Base-by-base conservation (phyloP, 208 protist species). In the Crithidia thermophila region DNA sequence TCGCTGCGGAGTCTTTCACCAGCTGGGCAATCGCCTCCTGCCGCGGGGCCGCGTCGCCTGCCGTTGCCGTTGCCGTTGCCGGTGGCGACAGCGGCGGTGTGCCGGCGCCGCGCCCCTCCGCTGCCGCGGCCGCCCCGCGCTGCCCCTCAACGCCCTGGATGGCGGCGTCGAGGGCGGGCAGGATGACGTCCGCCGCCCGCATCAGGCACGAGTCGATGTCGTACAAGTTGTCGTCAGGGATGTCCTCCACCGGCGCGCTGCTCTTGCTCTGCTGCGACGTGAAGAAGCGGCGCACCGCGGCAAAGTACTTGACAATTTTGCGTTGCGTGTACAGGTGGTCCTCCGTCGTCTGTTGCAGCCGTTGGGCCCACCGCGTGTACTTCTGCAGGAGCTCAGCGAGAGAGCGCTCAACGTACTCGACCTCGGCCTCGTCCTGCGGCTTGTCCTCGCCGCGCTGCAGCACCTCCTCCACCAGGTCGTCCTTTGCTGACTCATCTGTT, bases 231-330 rank as follows among this genome's bases (percentile, higher is more conserved):
- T 88, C 85, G 31, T 85, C 77, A 0, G 72, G 46, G 21, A 72
- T 59, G 43, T 76, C 61, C 21, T 61, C 59, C 6, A 14, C 33
- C 46, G 25, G 25, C 27, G 50, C 40, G 20, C 45, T 47, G 14
- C 47, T 42, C 42, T 13, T 45, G 49, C 39, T 31, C 31, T 59
- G 58, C 58, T 67, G 45, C 3, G 72, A 58, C 2, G 72, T 40
- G 50, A 95, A 90, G 75, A 88, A 92, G 40, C 83, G 74, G 5
- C 82, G 77, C 23, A 96, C 76, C 3, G 82, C 84, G 11, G 78
- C 81, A 61, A 96, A 87, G 79, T 96, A 96, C 66, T 91, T 91
- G 14, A 79, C 72, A 69, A 94, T 75, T 65, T 91, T 90, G 42
- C 82, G 74, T 53, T 96, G 87, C 28, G 85, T 85, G 58, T 88